A percentile compares a stretch with the other conserved stretches of the same genome.
These are phyloP conservation scores for Lodderomyces margitis DNA, from an alignment of 1,139 yeast species.

Conservation along the genomic window DNA sequence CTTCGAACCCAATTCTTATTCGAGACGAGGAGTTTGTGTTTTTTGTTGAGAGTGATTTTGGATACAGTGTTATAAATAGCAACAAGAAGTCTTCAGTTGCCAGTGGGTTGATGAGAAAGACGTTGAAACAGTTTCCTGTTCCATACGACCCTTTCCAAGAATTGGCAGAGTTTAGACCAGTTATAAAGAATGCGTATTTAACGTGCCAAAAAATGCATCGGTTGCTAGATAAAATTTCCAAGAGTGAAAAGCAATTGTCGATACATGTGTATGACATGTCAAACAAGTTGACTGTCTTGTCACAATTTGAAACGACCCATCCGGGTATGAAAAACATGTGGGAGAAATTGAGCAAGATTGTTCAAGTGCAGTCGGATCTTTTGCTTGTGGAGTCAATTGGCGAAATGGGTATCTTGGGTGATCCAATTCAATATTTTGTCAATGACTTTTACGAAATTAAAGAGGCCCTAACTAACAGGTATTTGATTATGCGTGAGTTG, in stretches of 20 bases:
- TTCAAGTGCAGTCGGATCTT: constrained; percentile 72
- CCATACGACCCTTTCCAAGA: constrained; percentile 87
- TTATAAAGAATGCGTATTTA: constrained; percentile 75
- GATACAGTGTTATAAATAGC: constrained; percentile 64
- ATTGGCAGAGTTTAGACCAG: constrained; percentile 81
- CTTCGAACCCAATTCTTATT: constrained; percentile 71
- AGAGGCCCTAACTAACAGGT: constrained; percentile 90
- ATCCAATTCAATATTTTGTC: constrained; percentile 62
- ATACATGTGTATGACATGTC: constrained; percentile 65
- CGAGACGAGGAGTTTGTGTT: constrained; percentile 86
- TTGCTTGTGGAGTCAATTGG: constrained; percentile 71
- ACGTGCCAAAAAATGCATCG: constrained; percentile 55
- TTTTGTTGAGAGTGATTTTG: constrained; percentile 86
- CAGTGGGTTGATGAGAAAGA: constrained; percentile 83
- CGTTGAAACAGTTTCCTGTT: constrained; percentile 85
- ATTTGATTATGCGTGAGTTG: constrained; percentile 85
- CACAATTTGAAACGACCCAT: constrained; percentile 50
- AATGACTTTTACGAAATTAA: constrained; percentile 84
- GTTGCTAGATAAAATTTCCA: constrained; percentile 54
- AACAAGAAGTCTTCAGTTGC: constrained; percentile 59
- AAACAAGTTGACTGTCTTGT: constrained; percentile 47
- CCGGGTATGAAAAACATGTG: constrained; percentile 81
- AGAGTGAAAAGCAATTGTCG: constrained; percentile 55
- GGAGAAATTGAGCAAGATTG: constrained; percentile 70
- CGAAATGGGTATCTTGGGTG: constrained; percentile 76